A percentile compares a stretch with the other conserved stretches of the same genome.
Conservation (phyloP, 441 rosid species). For the Isatis lusitanica region DNA sequence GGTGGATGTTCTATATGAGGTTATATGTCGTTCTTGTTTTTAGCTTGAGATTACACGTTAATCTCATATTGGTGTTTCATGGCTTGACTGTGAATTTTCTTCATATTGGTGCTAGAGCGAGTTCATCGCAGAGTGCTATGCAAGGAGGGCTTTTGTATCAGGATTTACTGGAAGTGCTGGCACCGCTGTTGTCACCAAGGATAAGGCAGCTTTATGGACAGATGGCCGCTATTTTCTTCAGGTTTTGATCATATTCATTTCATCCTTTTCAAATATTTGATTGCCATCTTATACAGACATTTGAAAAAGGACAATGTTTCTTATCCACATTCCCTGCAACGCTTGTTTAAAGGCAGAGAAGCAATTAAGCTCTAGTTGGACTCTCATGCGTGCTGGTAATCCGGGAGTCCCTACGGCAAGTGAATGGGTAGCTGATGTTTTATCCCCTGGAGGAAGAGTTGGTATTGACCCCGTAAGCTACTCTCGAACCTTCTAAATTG, state of each 20-base stretch:
- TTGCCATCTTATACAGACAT: background rate
- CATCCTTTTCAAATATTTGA: background rate
- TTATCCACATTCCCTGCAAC: constrained; percentile 3
- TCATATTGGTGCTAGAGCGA: constrained; percentile 62
- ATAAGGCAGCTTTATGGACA: constrained; percentile 95
- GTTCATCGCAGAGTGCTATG: constrained; percentile 90
- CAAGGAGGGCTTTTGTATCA: constrained; percentile 79
- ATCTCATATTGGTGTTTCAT: no score
- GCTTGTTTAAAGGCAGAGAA: constrained; percentile 71
- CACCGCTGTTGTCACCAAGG: constrained; percentile 85
- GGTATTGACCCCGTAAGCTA: constrained; percentile 94
- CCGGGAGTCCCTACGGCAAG: constrained; percentile 75
- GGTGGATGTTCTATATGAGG: no score
- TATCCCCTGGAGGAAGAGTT: constrained; percentile 86
- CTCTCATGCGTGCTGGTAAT: constrained; percentile 92
- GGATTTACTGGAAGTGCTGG: constrained; percentile 98
- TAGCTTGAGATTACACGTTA: no score
- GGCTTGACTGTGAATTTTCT: background rate
- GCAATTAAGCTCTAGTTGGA: constrained; percentile 82
- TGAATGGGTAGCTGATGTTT: constrained; percentile 87
- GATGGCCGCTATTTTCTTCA: constrained; percentile 98
- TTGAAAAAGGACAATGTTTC: background rate
- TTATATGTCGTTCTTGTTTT: no score
- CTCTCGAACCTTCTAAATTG: constrained; percentile 38
- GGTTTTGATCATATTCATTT: constrained; percentile 44